Base-by-base conservation (phyloP, 2,329 filamentous ascomycete genomes). In the Xylaria sp. region DNA sequence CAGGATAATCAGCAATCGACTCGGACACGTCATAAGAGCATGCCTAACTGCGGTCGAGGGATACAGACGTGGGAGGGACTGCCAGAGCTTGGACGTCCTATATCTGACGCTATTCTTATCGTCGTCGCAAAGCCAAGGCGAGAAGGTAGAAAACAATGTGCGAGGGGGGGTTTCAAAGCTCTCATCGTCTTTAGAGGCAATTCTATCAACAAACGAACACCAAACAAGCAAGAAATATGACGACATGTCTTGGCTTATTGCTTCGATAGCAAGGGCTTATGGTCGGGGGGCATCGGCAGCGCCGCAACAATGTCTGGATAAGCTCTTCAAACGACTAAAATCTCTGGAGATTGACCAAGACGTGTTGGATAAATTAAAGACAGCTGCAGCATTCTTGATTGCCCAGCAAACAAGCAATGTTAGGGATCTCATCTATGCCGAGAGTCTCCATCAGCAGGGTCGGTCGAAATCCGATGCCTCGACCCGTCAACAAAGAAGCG, bases 341-440 rank as follows among this genome's bases (percentile, higher is more conserved):
- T 57, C 53, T 4, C 64, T 79, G 11, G 64, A 63, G 2, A 63
- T 78, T 4, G 68, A 71, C 2, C 63, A 63, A 8, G 70, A 69
- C 57, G 69, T 76, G 23, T 62, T 77, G 4, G 63, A 69, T 35
- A 74, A 72, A 18, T 69, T 84, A 39, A 74, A 74, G 35, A 70
- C 73, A 2, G 79, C 82, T 35, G 76, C 76, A 1, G 81, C 81
- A 0, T 82, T 83, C 64, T 68, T 78, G 35, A 69, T 83, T 34
- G 81, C 82, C 0, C 78, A 81, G 59, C 75, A 77, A 56, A 83
- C 80, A 11, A 79, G 78, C 57, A 78, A 82, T 63, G 70, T 84
- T 5, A 73, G 78, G 30, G 81, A 84, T 63, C 75, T 84, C 47
- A 78, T 77, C 8, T 83, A 80, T 65, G 82, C 81, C 2, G 82